Evolutionary conservation across 257 asterid genomes (phyloP), one percentile per base, ranked within the genome.

Genomic region (Nicotiana attenuata): DNA sequence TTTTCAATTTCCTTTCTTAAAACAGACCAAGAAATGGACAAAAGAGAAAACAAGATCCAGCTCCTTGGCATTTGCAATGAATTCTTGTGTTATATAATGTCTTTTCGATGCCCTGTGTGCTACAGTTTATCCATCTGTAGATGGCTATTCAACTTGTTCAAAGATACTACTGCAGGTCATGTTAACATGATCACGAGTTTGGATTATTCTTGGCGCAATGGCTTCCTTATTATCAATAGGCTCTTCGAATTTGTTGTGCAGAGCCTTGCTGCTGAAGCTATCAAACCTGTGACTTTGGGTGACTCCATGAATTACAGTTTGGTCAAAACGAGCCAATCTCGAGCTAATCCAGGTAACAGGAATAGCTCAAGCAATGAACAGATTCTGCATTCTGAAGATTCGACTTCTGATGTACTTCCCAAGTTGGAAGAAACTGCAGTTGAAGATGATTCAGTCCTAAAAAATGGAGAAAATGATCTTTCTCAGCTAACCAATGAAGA

Each of bases 231-330:
- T 24, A 13, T 85, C n/a, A 78, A 67, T 16, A 61, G 77, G 71
- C 53, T 78, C 2, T 26, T 26, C 10, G 63, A 75, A 38, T 69
- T 11, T 33, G 20, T 81, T 61, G 38, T 55, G 35, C 22, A 35
- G 65, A 47, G 61, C 55, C 64, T 87, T 61, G 82, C n/a, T 67
- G 76, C 81, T 55, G 86, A 76, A 52, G 86, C 87, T 41, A 59
- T 35, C 45, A 82, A 84, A 69, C 81, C 86, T 1, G 83, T 81
- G 64, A 77, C 73, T 55, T 76, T 87, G 50, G 88, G 88, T 7
- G 45, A 77, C 50, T 38, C 67, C 13, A 41, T 9, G 35, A 4
- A 20, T 52, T n/a, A 64, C 24, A 13, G 83, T 22, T 17, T 52
- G 28, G 38, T 14, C 7, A 22, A 78, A 22, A 31, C 11, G 65